phyloP scores from a whole-genome alignment of 2,329 filamentous ascomycete genomes.

The Stachybotrys elegans region DNA sequence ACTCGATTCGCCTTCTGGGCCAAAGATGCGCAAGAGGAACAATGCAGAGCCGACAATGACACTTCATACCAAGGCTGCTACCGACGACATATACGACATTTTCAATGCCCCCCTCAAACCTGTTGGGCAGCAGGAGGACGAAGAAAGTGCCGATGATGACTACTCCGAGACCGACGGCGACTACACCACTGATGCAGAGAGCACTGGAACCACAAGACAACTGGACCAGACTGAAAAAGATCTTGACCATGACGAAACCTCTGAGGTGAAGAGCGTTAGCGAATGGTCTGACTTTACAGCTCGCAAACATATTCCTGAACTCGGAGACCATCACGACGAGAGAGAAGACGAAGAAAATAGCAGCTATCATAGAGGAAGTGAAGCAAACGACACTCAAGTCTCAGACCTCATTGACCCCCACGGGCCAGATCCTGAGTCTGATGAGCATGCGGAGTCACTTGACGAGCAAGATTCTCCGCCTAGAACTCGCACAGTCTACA shows the following conservation, averaged over 20 bases:
- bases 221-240: conserved; percentile 39
- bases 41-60: conserved; percentile 91
- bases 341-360: conserved; percentile 19
- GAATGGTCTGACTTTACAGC: conserved; percentile 88
- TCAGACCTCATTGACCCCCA: conserved; percentile 36
- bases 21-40: conserved; percentile 76
- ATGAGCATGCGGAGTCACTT: conserved; percentile 14
- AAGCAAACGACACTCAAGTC: conserved; percentile 26
- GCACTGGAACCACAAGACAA: conserved; percentile 70
- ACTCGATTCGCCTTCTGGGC: conserved; percentile 80
- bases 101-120: conserved; percentile 72
- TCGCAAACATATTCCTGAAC: conserved; percentile 60
- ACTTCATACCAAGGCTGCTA: conserved; percentile 88
- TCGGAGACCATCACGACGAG: conserved; percentile 25
- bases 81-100: conserved; percentile 95
- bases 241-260: conserved; percentile 40
- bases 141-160: conserved; percentile 53
- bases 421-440: conserved; percentile 11
- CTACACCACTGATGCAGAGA: conserved; percentile 83
- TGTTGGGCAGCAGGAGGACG: conserved; percentile 19
- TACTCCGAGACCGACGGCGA: conserved; percentile 69
- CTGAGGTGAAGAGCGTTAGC: conserved; percentile 60
- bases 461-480: conserved; percentile 37
- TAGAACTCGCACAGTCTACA: conserved; percentile 60
- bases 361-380: no score